Evolutionary conservation across 2,329 filamentous ascomycete genomes (phyloP).

Genomic region (Arachnomyces sp.): DNA sequence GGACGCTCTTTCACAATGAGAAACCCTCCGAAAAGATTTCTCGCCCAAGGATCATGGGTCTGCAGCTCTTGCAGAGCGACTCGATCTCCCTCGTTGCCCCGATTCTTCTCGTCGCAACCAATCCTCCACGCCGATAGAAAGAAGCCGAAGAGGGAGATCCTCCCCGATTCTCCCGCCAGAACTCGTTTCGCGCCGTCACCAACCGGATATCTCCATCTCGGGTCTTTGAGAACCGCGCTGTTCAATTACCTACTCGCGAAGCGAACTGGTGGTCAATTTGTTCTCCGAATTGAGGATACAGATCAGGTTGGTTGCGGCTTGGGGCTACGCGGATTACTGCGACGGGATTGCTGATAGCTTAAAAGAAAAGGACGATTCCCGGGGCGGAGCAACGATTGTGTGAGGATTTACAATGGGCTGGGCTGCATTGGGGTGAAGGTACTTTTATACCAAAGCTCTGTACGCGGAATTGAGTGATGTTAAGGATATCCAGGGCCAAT

Average conservation of each 20-base stretch:
- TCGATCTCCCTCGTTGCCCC: slow-evolving; percentile 21
- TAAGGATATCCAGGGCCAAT: slow-evolving; percentile 54
- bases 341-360: background rate
- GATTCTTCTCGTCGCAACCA: slow-evolving; percentile 15
- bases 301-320: slow-evolving; percentile 58
- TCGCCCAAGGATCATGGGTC: slow-evolving; percentile 27
- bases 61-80: slow-evolving; percentile 28
- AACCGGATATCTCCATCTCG: slow-evolving; percentile 86
- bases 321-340: background rate
- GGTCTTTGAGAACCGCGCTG: slow-evolving; percentile 84
- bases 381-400: slow-evolving; percentile 72
- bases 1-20: slow-evolving; percentile 19
- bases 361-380: slow-evolving; percentile 69
- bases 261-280: slow-evolving; percentile 78
- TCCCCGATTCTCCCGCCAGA: slow-evolving; percentile 54
- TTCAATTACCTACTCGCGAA: slow-evolving; percentile 91
- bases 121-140: slow-evolving; percentile 13
- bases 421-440: slow-evolving; percentile 90
- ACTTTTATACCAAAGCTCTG: slow-evolving; percentile 6
- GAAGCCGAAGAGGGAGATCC: slow-evolving; percentile 30
- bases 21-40: slow-evolving; percentile 15
- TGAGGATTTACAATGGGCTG: slow-evolving; percentile 78
- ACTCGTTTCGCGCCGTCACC: slow-evolving; percentile 93
- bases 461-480: slow-evolving; percentile 5
- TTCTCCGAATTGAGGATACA: slow-evolving; percentile 89